These are phyloP conservation scores for Suhomyces sp. DNA, from an alignment of 805 yeast genomes.

Conservation along the genomic window DNA sequence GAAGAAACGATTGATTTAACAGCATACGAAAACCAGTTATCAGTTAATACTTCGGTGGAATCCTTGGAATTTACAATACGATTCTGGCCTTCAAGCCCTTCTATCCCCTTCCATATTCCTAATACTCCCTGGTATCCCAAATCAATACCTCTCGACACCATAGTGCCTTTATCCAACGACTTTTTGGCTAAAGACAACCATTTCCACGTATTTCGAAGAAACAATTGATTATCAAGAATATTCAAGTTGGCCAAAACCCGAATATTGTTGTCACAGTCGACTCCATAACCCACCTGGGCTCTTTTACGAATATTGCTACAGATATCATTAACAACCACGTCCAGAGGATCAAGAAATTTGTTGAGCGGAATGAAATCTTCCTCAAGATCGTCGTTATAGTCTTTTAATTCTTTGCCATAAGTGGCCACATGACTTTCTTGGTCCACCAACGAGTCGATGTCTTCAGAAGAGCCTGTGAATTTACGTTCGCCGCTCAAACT, in stretches of 20 bases:
- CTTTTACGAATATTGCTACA: slow-evolving; percentile 68
- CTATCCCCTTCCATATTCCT: slow-evolving; percentile 83
- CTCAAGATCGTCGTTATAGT: slow-evolving; percentile 16
- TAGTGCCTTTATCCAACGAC: slow-evolving; percentile 60
- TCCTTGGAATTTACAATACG: slow-evolving; percentile 30
- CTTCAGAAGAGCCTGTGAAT: slow-evolving; percentile 20
- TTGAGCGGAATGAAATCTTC: slow-evolving; percentile 29
- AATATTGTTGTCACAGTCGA: slow-evolving; percentile 63
- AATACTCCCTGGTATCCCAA: slow-evolving; percentile 84
- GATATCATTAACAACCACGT: slow-evolving; percentile 67
- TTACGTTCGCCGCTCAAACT: slow-evolving; percentile 6
- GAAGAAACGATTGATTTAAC: slow-evolving; percentile 50
- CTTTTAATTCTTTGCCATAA: slow-evolving; percentile 5
- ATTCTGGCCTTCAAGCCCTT: slow-evolving; percentile 45
- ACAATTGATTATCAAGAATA: slow-evolving; percentile 49
- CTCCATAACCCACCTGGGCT: slow-evolving; percentile 70
- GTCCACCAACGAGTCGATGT: slow-evolving; percentile 27
- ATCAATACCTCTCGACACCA: slow-evolving; percentile 69
- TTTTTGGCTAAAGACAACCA: slow-evolving; percentile 79
- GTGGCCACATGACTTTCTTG: slow-evolving; percentile 22
- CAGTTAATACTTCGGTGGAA: slow-evolving; percentile 22
- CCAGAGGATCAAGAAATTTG: slow-evolving; percentile 30
- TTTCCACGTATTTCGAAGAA: slow-evolving; percentile 78
- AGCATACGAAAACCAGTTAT: slow-evolving; percentile 46
- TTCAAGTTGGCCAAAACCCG: slow-evolving; percentile 53